Evolutionary conservation across 257 asterid genomes (phyloP), one percentile per base, ranked within the genome.

Genomic region (Penstemon davidsonii): DNA sequence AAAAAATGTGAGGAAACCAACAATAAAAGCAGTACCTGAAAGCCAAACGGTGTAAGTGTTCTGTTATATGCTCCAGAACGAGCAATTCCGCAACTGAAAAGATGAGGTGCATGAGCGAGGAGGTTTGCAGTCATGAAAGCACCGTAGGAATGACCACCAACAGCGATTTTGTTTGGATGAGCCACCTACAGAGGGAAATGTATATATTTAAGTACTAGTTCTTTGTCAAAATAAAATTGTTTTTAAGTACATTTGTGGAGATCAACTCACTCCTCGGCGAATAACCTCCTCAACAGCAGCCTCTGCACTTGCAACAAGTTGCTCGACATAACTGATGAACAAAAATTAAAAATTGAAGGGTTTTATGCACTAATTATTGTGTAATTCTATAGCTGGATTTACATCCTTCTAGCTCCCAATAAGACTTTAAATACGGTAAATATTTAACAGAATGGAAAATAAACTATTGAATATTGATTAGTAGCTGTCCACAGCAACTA

Each of bases 121-220:
- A 94, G 96, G 79, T 94, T 94, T 63, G 97, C 97, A 19, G 99
- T 83, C 99, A 94, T 94, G 86, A 94, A 94, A 73, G 99, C 99
- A 56, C 99, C 99, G 59, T 94, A 94, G 51, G 97, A 91, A 75
- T 94, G 99, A 82, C 99, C 97, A 38, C 99, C 99, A 44, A 91
- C 76, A 55, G 99, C 90, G 72, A 94, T 83, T 87, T 88, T 94
- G 76, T 82, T 73, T 41, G 95, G 95, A 81, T 91, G 91, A 67
- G 97, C 99, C 84, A 94, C 99, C 99, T 94, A 71, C 55, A 73
- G 55, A 64, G 55, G 67, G 54, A 60, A 71, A 33, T 64, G 39
- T 69, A 76, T 67, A 6, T 37, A 66, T 60, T 73, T 49, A 70
- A 72, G 41, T 8, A 19, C 40, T 59, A 62, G 73, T 70, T 44